A percentile compares a stretch with the other conserved stretches of the same genome.
Conservation (phyloP, 306 rosid species). For the Vigna nakashimae region DNA sequence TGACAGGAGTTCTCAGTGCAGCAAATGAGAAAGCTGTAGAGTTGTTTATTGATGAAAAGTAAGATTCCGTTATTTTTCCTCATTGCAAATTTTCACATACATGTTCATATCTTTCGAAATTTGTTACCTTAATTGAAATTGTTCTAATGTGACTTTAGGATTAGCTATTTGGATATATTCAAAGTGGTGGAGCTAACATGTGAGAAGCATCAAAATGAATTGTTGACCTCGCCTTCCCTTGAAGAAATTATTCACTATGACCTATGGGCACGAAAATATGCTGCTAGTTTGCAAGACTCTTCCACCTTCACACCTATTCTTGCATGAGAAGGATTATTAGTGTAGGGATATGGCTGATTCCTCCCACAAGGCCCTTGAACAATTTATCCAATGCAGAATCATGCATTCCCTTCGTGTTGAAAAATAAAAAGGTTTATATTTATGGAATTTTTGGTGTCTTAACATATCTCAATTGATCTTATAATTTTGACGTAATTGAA, state of each 20-base stretch:
- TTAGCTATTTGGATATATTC: constrained; percentile 89
- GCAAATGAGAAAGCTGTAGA: constrained; percentile 99
- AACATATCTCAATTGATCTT: constrained; percentile 10
- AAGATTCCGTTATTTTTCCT: constrained; percentile 41
- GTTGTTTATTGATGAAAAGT: constrained; percentile 93
- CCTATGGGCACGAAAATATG: constrained; percentile 86
- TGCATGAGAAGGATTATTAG: constrained; percentile 53
- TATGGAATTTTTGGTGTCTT: constrained; percentile 18
- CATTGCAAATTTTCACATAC: background rate
- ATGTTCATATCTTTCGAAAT: background rate
- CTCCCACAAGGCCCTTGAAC: constrained; percentile 28
- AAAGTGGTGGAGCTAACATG: constrained; percentile 94
- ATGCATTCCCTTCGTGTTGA: constrained; percentile 38
- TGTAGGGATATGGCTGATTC: too few relatives aligned
- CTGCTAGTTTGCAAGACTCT: constrained; percentile 66
- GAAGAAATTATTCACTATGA: constrained; percentile 94
- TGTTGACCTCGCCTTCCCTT: constrained; percentile 77
- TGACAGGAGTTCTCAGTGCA: constrained; percentile 99
- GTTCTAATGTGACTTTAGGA: constrained; percentile 59
- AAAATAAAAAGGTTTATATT: background rate
- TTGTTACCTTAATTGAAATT: constrained; percentile 6
- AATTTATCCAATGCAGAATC: constrained; percentile 39
- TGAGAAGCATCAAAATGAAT: constrained; percentile 72
- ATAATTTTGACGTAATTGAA: constrained; percentile 4
- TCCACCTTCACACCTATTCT: constrained; percentile 57